Evolutionary conservation across 306 rosid species (phyloP), one percentile per base, ranked within the genome.

Genomic region (Gastrolobium villosum): DNA sequence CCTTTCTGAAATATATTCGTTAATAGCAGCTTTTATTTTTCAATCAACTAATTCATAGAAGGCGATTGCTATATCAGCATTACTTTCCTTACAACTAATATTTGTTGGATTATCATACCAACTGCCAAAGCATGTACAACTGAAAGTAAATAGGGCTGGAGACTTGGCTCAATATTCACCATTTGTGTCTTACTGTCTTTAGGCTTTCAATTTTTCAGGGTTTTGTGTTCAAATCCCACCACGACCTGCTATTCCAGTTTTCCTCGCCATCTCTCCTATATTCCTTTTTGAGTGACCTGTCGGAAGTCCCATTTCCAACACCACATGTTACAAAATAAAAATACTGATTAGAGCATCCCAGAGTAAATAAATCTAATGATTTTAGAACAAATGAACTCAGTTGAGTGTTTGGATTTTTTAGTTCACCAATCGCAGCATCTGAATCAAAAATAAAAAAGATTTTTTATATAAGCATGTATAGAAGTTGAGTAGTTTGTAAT

Each of bases 91-190:
- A 41, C 52, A 67, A 67, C 40, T 39, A 48, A 7, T 56, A 44
- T 61, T 69, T 67, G 50, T 54, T 62, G 56, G 13, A 73, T 40
- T 73, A 50, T 44, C 20, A 10, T 20, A 6, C 60, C 74, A 26
- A 70, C 5, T 44, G 32, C 79, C 64, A 36, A 50, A 62, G 56
- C 39, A 70, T 45, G 65, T 28, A 48, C 66, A 30, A 36, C 44
- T 57, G 48, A 56, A 26, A 7, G 28, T 45, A 56, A 57, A 71
- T 20, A 68, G 43, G 36, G 45, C 71, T 46, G 63, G 37, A 46
- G 36, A 72, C 10, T 55, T 55, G 40, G 66, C 52, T 43, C 30
- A 40, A 72, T 30, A 53, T 39, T 39, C 39, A 26, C 31, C 65
- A 11, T 50, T 53, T 37, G 37, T 37, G 26, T 20, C 26, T 20